Evolutionary conservation across 2,329 filamentous ascomycete genomes (phyloP), one percentile per base, ranked within the genome.

Genomic region (Diplocarpon rosae): DNA sequence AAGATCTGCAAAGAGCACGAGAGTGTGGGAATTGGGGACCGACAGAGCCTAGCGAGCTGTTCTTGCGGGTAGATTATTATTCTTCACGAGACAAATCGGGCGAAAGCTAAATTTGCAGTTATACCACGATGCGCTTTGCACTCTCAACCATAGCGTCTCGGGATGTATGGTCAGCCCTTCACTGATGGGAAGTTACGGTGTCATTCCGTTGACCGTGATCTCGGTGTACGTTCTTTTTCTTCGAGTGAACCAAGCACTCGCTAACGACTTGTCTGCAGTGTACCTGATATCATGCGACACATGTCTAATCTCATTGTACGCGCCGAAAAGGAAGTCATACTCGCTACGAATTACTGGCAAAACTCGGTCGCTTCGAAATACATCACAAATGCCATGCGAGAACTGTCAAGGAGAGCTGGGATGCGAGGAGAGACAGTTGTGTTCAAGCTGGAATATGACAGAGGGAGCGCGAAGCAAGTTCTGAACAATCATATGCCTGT

Each of bases 401-500:
- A 89, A 59, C 70, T 89, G 0, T 84, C 83, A 0, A 69, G 64
- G 30, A 72, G 83, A 17, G 80, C 78, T 0, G 78, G 76, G 0
- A 66, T 67, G 40, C 66, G 76, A 16, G 73, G 74, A 0, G 60
- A 66, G 13, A 74, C 69, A 42, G 69, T 84, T 0, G 70, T 84
- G 0, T 73, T 88, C 47, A 88, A 87, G 59, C 65, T 90, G 50
- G 76, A 88, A 55, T 88, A 86, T 59, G 85, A 89, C 60, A 72
- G 81, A 9, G 83, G 81, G 8, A 76, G 73, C n/a, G 62, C 75
- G 2, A 76, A 74, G 47, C 82, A 87, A 60, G 63, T 78, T 1
- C 53, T 79, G 32, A 73, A 83, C n/a, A 76, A 80, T 8, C 83
- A 84, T 48, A 72, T 80, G 32, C 56, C 68, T 1, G 76, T 87